These are phyloP conservation scores for Nitzschia sp. DNA, from an alignment of 108 stramenopile species.

Conservation along the genomic window DNA sequence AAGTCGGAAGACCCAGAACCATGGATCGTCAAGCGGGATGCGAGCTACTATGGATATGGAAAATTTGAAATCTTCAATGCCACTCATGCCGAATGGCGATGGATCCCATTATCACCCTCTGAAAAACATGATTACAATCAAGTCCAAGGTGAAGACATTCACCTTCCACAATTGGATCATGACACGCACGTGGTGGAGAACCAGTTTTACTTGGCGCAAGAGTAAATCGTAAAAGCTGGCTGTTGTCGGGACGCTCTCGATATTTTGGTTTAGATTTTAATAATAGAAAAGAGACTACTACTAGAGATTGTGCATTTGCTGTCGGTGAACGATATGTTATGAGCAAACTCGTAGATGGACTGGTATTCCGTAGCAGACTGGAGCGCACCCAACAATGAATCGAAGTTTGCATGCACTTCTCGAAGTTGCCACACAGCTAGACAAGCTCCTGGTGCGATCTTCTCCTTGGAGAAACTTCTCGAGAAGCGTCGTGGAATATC, in stretches of 20 bases:
- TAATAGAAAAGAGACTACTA: too few species aligned
- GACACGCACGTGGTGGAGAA: slow-evolving; percentile 36
- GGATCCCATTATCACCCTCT: slow-evolving; percentile 46
- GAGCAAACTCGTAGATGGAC: too few species aligned
- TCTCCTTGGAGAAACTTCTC: slow-evolving; percentile 43
- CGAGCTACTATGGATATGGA: slow-evolving; percentile 87
- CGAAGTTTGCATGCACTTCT: slow-evolving; percentile 88
- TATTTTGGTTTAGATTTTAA: too few species aligned
- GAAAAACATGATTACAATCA: slow-evolving; percentile 42
- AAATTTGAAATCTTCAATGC: slow-evolving; percentile 62
- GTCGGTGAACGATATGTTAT: too few species aligned
- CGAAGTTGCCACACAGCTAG: slow-evolving; percentile 81
- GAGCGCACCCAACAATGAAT: slow-evolving; percentile 91
- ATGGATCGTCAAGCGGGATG: slow-evolving; percentile 86
- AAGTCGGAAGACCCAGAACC: slow-evolving; percentile 57
- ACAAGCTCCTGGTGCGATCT: slow-evolving; percentile 36
- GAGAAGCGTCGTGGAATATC: slow-evolving; percentile 68
- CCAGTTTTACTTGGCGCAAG: slow-evolving; percentile 24
- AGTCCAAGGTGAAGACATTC: slow-evolving; percentile 26
- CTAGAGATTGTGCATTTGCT: too few species aligned
- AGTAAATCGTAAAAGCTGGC: background rate
- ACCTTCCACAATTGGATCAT: slow-evolving; percentile 28
- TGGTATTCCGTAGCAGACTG: slow-evolving; percentile 95
- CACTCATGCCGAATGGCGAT: slow-evolving; percentile 74
- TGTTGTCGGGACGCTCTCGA: too few species aligned